phyloP scores from a whole-genome alignment of 257 asterid genomes.

The Pogostemon cablin region DNA sequence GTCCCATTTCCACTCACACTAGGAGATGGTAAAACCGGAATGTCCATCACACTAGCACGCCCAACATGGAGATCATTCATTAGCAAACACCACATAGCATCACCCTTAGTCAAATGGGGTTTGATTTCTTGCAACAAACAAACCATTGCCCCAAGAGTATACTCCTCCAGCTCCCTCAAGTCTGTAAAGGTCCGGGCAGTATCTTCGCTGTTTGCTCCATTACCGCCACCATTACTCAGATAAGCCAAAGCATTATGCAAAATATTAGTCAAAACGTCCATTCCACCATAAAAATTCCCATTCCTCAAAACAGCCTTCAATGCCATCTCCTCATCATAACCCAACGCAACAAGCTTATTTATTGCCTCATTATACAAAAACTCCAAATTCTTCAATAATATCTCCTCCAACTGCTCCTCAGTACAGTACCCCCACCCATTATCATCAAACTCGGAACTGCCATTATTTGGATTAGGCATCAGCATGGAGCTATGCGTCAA shows the following conservation, averaged over 20 bases:
- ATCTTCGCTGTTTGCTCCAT: constrained; percentile 43
- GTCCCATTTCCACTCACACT: constrained; percentile 37
- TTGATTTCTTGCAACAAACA: constrained; percentile 82
- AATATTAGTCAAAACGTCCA: constrained; percentile 84
- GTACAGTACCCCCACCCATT: constrained; percentile 70
- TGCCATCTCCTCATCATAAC: constrained; percentile 74
- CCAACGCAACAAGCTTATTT: constrained; percentile 58
- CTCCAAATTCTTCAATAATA: constrained; percentile 66
- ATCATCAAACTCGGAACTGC: constrained; percentile 47
- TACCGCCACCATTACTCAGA: constrained; percentile 48
- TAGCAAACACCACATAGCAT: constrained; percentile 96
- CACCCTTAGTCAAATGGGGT: constrained; percentile 80
- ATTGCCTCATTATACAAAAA: constrained; percentile 64
- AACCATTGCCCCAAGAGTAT: constrained; percentile 85
- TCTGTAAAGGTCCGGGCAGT: constrained; percentile 54
- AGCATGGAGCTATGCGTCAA: constrained; percentile 32
- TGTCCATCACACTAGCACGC: constrained; percentile 86
- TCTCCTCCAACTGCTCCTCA: constrained; percentile 73
- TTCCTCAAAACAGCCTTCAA: constrained; percentile 71
- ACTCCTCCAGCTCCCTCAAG: constrained; percentile 81
- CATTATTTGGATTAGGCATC: constrained; percentile 25
- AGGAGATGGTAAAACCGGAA: constrained; percentile 65
- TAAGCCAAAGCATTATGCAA: constrained; percentile 76
- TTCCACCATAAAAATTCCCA: constrained; percentile 84
- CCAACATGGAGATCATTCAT: constrained; percentile 91